Evolutionary conservation across 768 basidiomycete genomes (phyloP), one percentile per base, ranked within the genome.

Genomic region (Porphyrellus cyaneotinctus): DNA sequence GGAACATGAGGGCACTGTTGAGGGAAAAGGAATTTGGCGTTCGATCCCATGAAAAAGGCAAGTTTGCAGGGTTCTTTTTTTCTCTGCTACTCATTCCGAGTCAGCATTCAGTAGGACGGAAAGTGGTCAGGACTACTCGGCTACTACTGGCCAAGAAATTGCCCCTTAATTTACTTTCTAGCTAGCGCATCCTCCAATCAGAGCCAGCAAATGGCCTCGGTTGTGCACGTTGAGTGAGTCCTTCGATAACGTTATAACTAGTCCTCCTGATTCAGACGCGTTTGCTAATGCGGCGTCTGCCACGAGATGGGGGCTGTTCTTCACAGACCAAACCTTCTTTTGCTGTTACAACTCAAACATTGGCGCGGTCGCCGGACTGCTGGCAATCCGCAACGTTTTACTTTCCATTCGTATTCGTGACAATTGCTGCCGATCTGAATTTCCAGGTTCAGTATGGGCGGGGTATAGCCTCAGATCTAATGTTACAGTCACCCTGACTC

Each of bases 241-340:
- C n/a, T n/a, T n/a, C n/a, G n/a, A n/a, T n/a, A n/a, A n/a, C n/a
- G n/a, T n/a, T n/a, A n/a, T n/a, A n/a, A n/a, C n/a, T n/a, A n/a
- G n/a, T n/a, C n/a, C n/a, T n/a, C n/a, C n/a, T n/a, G n/a, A n/a
- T n/a, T n/a, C n/a, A n/a, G n/a, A n/a, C n/a, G n/a, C n/a, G n/a
- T 36, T 23, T 53, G 35, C 28, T 48, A 32, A 53, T 31, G 28
- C 50, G 35, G 30, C 51, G 36, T 22, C 23, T 51, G 43, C 43
- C 36, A 39, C 32, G 18, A 42, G 9, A 22, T 22, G 38, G 35
- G 4, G 46, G 52, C 52, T 53, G 46, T 53, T 26, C 52, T 11
- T 30, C 26, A 36, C 32, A 22, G 48, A 43, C 26, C 39, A 9
- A 28, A 28, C 26, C 26, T 28, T 28, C 47, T 48, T 8, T 20